These are phyloP conservation scores for Beauveria rudraprayagi DNA, from an alignment of 2,329 filamentous ascomycete genomes.

Conservation along the genomic window DNA sequence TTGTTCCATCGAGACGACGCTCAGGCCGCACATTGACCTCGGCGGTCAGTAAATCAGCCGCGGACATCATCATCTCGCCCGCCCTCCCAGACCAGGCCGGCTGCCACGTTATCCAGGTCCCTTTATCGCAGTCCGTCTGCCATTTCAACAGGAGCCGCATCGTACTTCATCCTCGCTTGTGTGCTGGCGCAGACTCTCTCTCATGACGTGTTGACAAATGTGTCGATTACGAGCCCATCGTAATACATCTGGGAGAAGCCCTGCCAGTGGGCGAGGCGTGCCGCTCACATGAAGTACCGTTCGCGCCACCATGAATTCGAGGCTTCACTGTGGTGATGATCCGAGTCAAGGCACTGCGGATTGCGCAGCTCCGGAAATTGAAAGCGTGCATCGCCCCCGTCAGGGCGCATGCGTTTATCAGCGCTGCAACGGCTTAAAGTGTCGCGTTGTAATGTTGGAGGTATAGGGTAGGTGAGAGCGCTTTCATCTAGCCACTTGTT, in stretches of 20 bases:
- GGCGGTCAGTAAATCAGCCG: not conserved
- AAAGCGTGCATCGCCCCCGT: too few relatives aligned
- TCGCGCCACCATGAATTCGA: too few relatives aligned
- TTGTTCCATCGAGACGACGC: not conserved
- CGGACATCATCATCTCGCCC: not conserved
- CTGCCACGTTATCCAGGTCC: not conserved
- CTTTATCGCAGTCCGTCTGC: not conserved
- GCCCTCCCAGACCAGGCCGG: not conserved
- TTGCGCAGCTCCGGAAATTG: too few relatives aligned
- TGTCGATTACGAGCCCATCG: not conserved
- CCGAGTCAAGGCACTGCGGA: too few relatives aligned
- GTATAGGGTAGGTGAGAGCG: not conserved
- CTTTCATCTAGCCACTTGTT: not conserved
- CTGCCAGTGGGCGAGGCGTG: too few relatives aligned
- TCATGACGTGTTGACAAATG: not conserved
- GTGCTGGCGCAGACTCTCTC: not conserved
- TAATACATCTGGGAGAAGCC: not conserved
- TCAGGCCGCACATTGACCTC: not conserved
- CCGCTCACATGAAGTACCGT: too few relatives aligned
- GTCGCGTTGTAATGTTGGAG: too few relatives aligned
- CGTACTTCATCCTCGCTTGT: not conserved
- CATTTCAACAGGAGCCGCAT: not conserved
- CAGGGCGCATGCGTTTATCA: too few relatives aligned
- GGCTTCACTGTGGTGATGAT: too few relatives aligned
- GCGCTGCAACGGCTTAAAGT: too few relatives aligned